Conservation (phyloP, 2,329 filamentous ascomycete species). For the Dissoconium aciculare region DNA sequence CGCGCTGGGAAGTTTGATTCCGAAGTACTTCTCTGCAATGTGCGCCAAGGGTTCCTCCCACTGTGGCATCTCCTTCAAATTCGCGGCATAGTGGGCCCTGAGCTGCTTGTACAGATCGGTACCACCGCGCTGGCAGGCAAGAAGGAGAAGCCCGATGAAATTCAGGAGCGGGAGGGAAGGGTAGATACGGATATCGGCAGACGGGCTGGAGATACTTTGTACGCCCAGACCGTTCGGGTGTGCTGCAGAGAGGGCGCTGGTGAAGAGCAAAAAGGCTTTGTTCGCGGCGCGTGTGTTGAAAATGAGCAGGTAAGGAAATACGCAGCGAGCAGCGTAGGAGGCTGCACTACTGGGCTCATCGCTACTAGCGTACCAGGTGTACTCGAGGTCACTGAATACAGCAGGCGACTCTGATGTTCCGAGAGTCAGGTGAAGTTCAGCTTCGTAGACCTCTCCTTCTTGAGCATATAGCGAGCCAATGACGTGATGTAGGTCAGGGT, state of each 20-base stretch:
- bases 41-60: slow-evolving; percentile 73
- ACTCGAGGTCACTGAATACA: slow-evolving; percentile 68
- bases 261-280: slow-evolving; percentile 64
- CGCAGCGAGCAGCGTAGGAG: slow-evolving; percentile 68
- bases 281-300: slow-evolving; percentile 86
- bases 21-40: slow-evolving; percentile 94
- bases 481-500: slow-evolving; percentile 89
- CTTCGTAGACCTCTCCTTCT: slow-evolving; percentile 83
- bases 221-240: slow-evolving; percentile 47
- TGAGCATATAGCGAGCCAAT: slow-evolving; percentile 79
- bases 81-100: slow-evolving; percentile 60
- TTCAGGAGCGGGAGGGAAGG: slow-evolving; percentile 88
- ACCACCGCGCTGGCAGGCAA: slow-evolving; percentile 68
- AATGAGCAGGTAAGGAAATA: slow-evolving; percentile 79
- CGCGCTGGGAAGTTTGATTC: slow-evolving; percentile 73
- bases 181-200: slow-evolving; percentile 61
- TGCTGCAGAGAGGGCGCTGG: slow-evolving; percentile 45
- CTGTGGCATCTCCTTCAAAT: slow-evolving; percentile 54
- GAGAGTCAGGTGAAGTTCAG: slow-evolving; percentile 75
- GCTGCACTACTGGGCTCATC: slow-evolving; percentile 79
- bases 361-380: slow-evolving; percentile 71
- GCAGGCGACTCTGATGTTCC: slow-evolving; percentile 81
- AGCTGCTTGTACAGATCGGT: slow-evolving; percentile 68
- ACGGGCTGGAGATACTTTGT: slow-evolving; percentile 64
- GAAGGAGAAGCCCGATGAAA: slow-evolving; percentile 71